Evolutionary conservation across 257 asterid genomes (phyloP).

Genomic region (Penstemon barbatus): DNA sequence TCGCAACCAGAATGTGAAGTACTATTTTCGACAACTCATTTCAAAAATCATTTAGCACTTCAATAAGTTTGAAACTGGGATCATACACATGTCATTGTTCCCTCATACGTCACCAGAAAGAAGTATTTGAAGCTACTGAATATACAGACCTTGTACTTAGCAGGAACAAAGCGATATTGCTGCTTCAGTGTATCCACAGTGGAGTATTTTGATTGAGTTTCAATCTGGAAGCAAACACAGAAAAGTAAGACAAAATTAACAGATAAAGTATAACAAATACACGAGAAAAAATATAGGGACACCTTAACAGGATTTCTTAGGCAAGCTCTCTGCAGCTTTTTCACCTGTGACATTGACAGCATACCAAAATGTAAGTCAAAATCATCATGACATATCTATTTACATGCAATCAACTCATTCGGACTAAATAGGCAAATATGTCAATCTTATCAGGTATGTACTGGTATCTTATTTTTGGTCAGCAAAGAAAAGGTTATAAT

Average conservation of each 20-base stretch:
- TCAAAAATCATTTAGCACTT: no score
- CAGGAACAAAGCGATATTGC: slow-evolving; percentile 77
- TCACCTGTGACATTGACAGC: slow-evolving; percentile 52
- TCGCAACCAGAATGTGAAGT: neutral
- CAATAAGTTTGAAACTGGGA: no score
- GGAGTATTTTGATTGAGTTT: slow-evolving; percentile 83
- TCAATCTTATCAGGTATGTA: neutral
- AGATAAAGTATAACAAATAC: neutral
- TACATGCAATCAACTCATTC: neutral
- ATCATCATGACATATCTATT: neutral
- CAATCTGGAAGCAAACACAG: slow-evolving; percentile 54
- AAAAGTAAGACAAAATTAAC: slow-evolving; percentile 5
- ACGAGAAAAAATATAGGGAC: slow-evolving; percentile 21
- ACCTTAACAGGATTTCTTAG: slow-evolving; percentile 90
- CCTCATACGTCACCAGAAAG: neutral
- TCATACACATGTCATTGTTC: no score
- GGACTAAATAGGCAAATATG: neutral
- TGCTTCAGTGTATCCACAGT: slow-evolving; percentile 92
- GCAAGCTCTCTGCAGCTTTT: slow-evolving; percentile 93
- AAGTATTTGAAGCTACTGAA: slow-evolving; percentile 16
- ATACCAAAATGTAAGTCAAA: neutral
- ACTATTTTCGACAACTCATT: no score
- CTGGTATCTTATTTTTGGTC: neutral
- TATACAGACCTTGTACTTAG: slow-evolving; percentile 69
- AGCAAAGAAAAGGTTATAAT: neutral